Base-by-base conservation (phyloP, 176 grass and related monocot species). In the Bolboschoenus planiculmis region DNA sequence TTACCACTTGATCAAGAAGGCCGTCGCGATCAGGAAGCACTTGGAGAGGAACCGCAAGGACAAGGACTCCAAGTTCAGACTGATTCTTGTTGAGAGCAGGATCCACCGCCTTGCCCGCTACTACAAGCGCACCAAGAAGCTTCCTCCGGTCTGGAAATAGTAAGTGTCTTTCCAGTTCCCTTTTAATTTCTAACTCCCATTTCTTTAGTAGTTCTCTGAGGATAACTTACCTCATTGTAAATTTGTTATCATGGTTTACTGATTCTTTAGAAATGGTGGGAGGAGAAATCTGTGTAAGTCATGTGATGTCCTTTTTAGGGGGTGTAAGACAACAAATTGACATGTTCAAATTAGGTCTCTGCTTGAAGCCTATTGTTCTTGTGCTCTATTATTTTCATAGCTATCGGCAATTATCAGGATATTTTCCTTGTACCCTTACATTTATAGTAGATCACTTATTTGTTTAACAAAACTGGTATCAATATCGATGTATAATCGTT, bases 121-220 rank as follows among this genome's bases (percentile, higher is more conserved):
- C 88, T 97, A 97, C 91, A 97, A 97, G 89, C 88, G 93, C 78
- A 97, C 93, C 84, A 97, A 97, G 87, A 97, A 97, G 87, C 93
- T 97, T 42, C 93, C 93, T 0, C 91, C 93, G 3, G 90, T 90
- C 75, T 97, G 93, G 93, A 97, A 97, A 80, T 97, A 97, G 91
- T 97, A 85, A 97, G 93, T 91, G 10, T 26, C 0, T 9, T 16
- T 0, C 71, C 34, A 7, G 9, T 18, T 76, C 26, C 5, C 34
- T 24, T 42, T 58, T 77, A 35, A 51, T 67, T 26, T 4, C 33
- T 40, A 20, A 7, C 21, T 11, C 7, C 57, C 24, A 3, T 31
- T 61, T 61, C 58, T 61, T 31, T 15, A 29, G 24, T 61, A 30
- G 10, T 31, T 61, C 9, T 61, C 23, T 30, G 26, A 11, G 29